phyloP scores from a whole-genome alignment of 1,284 basidiomycete species.

The Apiotrichum veenhuisii region DNA sequence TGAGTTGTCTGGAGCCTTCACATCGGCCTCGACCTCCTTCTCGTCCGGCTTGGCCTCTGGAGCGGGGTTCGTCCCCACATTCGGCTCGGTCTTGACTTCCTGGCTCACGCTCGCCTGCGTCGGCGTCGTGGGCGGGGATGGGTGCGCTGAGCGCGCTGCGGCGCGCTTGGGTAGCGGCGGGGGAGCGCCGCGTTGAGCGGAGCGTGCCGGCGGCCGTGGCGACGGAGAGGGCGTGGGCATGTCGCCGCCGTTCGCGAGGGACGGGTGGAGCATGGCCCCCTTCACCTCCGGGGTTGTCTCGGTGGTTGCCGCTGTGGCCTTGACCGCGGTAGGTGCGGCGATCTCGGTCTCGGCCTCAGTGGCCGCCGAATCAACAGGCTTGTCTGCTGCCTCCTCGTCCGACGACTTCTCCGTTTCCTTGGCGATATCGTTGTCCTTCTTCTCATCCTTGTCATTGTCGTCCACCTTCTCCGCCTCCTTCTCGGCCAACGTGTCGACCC shows the following conservation, averaged over 20 bases:
- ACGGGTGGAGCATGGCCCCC: neutral
- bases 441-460: slow-evolving; percentile 5
- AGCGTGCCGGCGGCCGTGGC: slow-evolving; percentile 7
- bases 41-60: neutral
- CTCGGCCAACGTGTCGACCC: slow-evolving; percentile 3
- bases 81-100: slow-evolving; percentile 2
- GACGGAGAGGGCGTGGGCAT: neutral
- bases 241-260: neutral
- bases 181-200: slow-evolving; percentile 12
- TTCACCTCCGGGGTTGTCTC: neutral
- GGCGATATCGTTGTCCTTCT: slow-evolving; percentile 7
- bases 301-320: neutral
- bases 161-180: neutral
- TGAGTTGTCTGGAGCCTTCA: no score
- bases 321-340: slow-evolving; percentile 2
- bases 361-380: neutral
- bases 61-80: neutral
- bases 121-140: neutral
- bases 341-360: slow-evolving; percentile 10
- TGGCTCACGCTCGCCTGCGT: slow-evolving; percentile 4
- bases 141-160: neutral
- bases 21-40: neutral
- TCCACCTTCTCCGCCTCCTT: neutral
- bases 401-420: no score
- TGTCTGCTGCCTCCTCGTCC: neutral